phyloP scores from a whole-genome alignment of 164 flowering plant genomes.

The Tetracentron sinense region DNA sequence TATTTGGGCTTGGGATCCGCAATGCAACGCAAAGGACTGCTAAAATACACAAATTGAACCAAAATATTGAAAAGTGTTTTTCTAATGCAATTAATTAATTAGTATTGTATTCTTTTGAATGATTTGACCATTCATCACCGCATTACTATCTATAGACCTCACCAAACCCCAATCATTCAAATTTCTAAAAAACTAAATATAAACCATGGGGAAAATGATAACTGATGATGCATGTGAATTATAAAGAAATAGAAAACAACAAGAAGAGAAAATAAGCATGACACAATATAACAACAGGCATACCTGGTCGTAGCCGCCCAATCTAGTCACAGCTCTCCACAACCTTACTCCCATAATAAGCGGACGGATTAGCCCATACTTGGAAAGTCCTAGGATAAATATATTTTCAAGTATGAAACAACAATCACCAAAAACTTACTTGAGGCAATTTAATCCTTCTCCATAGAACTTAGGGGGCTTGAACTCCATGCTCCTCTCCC shows the following conservation, averaged over 20 bases:
- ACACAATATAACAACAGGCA: no score
- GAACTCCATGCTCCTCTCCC: constrained; percentile 72
- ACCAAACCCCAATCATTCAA: not conserved
- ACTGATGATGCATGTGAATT: not conserved
- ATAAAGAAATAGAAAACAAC: not conserved
- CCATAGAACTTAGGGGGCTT: constrained; percentile 92
- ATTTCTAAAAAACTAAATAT: no score
- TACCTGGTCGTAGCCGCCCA: constrained; percentile 97
- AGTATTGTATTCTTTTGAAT: no score
- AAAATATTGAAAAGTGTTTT: no score
- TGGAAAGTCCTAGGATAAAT: not conserved
- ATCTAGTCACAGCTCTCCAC: constrained; percentile 79
- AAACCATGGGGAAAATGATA: not conserved
- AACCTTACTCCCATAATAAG: constrained; percentile 40
- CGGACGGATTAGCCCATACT: constrained; percentile 7
- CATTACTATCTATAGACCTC: not conserved
- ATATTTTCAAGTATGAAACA: not conserved
- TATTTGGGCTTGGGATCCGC: no score
- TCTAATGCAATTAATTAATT: no score
- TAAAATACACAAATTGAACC: no score
- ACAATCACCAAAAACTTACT: constrained; percentile 40
- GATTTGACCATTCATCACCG: not conserved
- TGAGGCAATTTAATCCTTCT: constrained; percentile 79
- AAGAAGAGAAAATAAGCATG: not conserved
- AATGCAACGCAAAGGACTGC: no score